phyloP scores from a whole-genome alignment of 345 rosid genomes.

The Populus pruinosa region DNA sequence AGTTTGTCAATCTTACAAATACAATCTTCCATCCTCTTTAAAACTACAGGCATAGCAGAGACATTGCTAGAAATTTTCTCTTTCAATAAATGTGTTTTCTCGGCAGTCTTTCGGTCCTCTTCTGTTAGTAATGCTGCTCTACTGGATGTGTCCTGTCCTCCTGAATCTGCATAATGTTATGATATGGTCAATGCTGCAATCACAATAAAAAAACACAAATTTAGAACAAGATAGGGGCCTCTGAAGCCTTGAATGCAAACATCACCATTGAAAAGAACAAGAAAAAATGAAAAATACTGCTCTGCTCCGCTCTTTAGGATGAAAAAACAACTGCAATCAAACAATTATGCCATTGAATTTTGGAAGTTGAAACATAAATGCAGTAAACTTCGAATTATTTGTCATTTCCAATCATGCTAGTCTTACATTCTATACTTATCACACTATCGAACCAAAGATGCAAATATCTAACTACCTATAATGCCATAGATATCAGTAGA shows the following conservation, averaged over 20 bases:
- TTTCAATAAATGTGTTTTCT: constrained; percentile 46
- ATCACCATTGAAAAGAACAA: neutral
- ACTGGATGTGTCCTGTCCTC: constrained; percentile 15
- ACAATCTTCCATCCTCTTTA: constrained; percentile 60
- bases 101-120: constrained; percentile 27
- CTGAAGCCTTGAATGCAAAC: neutral
- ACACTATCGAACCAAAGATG: neutral
- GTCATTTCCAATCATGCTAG: neutral
- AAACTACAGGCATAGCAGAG: constrained; percentile 41
- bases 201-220: neutral
- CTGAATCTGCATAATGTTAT: constrained; percentile 16
- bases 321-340: neutral
- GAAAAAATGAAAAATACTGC: neutral
- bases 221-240: neutral
- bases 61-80: constrained; percentile 45
- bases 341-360: neutral
- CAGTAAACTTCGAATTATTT: neutral
- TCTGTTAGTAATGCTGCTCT: constrained; percentile 13
- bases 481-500: neutral
- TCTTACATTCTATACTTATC: neutral
- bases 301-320: neutral
- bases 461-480: neutral
- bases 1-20: constrained; percentile 47
- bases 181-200: constrained; percentile 6
- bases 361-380: neutral